phyloP scores from a whole-genome alignment of 2,329 filamentous ascomycete genomes.

The Penicillium corylophilum region DNA sequence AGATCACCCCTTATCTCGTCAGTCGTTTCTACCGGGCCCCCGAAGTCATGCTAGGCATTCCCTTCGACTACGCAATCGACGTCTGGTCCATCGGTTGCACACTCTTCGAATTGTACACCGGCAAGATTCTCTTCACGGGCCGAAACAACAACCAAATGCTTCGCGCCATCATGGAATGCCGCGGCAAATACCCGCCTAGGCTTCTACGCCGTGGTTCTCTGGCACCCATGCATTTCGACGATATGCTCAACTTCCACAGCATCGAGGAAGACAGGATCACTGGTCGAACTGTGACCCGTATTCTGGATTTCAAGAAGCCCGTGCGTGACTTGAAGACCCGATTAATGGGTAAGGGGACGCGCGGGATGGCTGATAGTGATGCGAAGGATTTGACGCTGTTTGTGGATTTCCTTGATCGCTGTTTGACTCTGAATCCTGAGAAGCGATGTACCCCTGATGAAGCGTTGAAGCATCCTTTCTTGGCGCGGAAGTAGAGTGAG shows the following conservation, averaged over 20 bases:
- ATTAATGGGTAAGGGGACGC: slow-evolving; percentile 68
- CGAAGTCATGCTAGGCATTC: slow-evolving; percentile 95
- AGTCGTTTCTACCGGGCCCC: slow-evolving; percentile 97
- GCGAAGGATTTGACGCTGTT: slow-evolving; percentile 78
- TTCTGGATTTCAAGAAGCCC: slow-evolving; percentile 61
- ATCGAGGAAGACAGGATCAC: slow-evolving; percentile 85
- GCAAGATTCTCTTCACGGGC: slow-evolving; percentile 94
- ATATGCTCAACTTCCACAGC: slow-evolving; percentile 77
- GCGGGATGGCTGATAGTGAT: slow-evolving; percentile 71
- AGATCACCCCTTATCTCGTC: slow-evolving; percentile 91
- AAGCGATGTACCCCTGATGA: slow-evolving; percentile 85
- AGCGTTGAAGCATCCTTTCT: slow-evolving; percentile 86
- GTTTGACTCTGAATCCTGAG: slow-evolving; percentile 84
- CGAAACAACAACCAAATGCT: slow-evolving; percentile 99
- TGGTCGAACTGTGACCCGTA: slow-evolving; percentile 64
- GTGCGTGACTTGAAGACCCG: slow-evolving; percentile 79
- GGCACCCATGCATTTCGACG: slow-evolving; percentile 77
- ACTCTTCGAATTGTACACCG: slow-evolving; percentile 93
- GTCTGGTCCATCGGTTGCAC: slow-evolving; percentile 99
- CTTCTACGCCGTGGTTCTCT: slow-evolving; percentile 80
- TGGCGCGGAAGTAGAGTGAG: slow-evolving; percentile 48
- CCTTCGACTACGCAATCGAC: slow-evolving; percentile 90
- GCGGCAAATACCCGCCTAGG: slow-evolving; percentile 87
- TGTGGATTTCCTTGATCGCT: slow-evolving; percentile 83
- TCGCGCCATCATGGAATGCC: slow-evolving; percentile 90